Base-by-base conservation (phyloP, 768 basidiomycete species). In the Lentinula sp. region DNA sequence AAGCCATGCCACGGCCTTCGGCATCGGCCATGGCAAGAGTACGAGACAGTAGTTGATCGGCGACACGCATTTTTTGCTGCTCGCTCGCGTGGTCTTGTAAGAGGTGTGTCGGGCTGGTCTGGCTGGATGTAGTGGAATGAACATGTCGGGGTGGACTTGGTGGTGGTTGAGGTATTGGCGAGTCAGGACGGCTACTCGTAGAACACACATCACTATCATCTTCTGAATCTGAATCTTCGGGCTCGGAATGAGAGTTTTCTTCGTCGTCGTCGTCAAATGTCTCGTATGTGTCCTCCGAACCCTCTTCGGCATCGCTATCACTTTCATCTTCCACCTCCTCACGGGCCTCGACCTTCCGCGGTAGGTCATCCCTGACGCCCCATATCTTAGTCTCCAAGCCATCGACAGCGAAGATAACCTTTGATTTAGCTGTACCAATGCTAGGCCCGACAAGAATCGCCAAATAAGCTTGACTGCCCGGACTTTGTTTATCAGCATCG, bases 371-470 rank as follows among this genome's bases (percentile, higher is more conserved):
- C 37, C 73, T 67, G 46, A 68, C 57, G 0, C 80, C 77, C 76
- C 77, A 76, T 5, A 75, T 63, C 39, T 70, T 84, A 16, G 77
- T 76, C 60, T 88, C 84, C 7, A 91, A 68, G 0, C 85, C 86
- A 68, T 91, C 84, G 2, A 92, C 75, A 0, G 78, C 86, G 16
- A 87, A 75, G 15, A 90, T 69, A 1, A 91, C 80, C 62, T 79
- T 79, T 0, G 86, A 77, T 64, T 81, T 87, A 2, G 89, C 81
- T 0, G 85, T 78, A 13, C 81, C 80, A 3, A 85, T 68, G 56
- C 82, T 87, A 0, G 90, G 83, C 2, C 90, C 90, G 1, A 92
- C 76, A 10, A 87, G 73, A 45, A 91, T 78, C 0, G 82, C 81
- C 15, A 93, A 72, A 66, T 86, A 84, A 1, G 77, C 83, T 8